Base-by-base conservation (phyloP, 2,329 filamentous ascomycete species). In the Ophiocordyceps camponoti-rufipedis region DNA sequence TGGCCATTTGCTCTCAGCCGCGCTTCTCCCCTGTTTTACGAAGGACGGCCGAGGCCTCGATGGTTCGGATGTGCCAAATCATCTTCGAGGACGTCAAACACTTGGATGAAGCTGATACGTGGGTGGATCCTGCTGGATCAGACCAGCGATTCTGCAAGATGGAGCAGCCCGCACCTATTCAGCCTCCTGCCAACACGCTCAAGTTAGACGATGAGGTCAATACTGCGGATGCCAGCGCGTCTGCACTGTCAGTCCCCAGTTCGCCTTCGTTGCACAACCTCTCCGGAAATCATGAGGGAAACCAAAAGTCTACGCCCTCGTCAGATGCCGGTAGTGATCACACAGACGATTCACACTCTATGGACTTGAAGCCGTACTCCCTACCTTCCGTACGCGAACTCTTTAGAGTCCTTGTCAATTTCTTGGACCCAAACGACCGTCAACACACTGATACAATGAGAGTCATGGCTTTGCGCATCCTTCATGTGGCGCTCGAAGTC, bases 41-140 rank as follows among this genome's bases (percentile, higher is more conserved):
- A 51, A 75, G 88, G 51, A 94, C 88, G 18, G 91, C 91, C 2
- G 91, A 98, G 63, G 91, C 94, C 57, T 82, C 87, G 46, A 95
- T 98, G 88, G 85, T 96, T 42, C 85, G 86, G 53, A 98, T 98
- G 91, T 96, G 91, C 58, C 91, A 98, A 64, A 87, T 94, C 52
- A 94, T 98, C 55, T 98, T 98, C 59, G 84, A 88, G 61, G 80
- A 93, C 48, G 67, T 98, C 45, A 94, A 94, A 61, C 80, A 88
- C 51, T 68, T 96, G 8, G 11, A 41, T 6, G 85, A 93, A 54
- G 72, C 84, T 42, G 82, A 88, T 57, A 75, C 79, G 19, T 78
- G 78, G 12, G 74, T 81, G 35, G 77, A 83, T 49, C 64, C 74
- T 7, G 75, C 80, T 33, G 74, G 74, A 4, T 62, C 84, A 47